phyloP scores from a whole-genome alignment of 176 grass and related monocot genomes.

The Saccharum spontaneum region DNA sequence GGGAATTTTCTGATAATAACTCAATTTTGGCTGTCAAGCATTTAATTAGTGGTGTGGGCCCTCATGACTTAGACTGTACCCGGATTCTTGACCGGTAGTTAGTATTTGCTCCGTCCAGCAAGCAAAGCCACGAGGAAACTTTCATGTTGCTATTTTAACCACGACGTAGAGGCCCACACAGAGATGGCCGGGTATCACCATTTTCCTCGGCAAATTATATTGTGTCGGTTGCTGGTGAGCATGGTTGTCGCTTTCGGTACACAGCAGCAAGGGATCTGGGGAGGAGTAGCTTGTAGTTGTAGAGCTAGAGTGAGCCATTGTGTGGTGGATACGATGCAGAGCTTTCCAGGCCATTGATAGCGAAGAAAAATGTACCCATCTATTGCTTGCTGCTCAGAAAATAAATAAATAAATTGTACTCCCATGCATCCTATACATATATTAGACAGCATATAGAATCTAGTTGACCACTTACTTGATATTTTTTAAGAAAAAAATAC shows the following conservation, averaged over 20 bases:
- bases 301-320: not conserved
- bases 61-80: constrained; percentile 32
- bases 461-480: not conserved
- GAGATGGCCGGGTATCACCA: not conserved
- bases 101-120: constrained; percentile 27
- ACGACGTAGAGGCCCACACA: constrained; percentile 11
- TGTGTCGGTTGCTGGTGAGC: constrained; percentile 45
- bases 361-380: not conserved
- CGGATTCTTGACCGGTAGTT: constrained; percentile 12
- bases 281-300: constrained; percentile 24
- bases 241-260: constrained; percentile 37
- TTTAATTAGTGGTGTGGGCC: constrained; percentile 46
- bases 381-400: not conserved
- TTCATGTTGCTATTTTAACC: constrained; percentile 33
- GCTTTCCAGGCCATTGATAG: not conserved
- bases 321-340: constrained; percentile 6
- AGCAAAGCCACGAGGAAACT: not conserved
- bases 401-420: not conserved
- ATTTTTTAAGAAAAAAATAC: not conserved
- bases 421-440: too few relatives aligned
- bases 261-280: not conserved
- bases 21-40: constrained; percentile 44
- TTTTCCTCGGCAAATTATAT: constrained; percentile 25
- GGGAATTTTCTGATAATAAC: not conserved
- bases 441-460: not conserved